phyloP scores from a whole-genome alignment of 257 asterid genomes.

The Solanum virginianum region DNA sequence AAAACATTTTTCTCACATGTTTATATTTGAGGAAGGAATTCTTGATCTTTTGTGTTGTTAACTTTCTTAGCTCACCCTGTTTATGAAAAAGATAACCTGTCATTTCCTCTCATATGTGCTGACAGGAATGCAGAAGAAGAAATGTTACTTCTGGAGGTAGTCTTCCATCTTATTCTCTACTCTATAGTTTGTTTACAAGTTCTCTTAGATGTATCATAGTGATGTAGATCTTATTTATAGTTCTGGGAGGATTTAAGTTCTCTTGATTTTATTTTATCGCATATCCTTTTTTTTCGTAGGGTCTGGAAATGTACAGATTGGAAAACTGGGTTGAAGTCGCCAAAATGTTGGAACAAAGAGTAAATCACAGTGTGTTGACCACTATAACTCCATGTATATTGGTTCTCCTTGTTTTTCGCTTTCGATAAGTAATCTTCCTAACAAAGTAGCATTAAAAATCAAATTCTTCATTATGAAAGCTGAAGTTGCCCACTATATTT shows the following conservation, averaged over 20 bases:
- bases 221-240: background rate
- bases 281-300: slow-evolving; percentile 26
- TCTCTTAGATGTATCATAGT: background rate
- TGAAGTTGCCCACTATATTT: slow-evolving; percentile 9
- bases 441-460: background rate
- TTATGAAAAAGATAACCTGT: slow-evolving; percentile 64
- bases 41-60: background rate
- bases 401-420: slow-evolving; percentile 84
- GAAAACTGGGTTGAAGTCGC: slow-evolving; percentile 94
- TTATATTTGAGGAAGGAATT: background rate
- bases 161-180: background rate
- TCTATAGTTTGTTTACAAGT: background rate
- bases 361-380: slow-evolving; percentile 63
- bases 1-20: background rate
- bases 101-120: slow-evolving; percentile 84
- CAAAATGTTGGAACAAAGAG: slow-evolving; percentile 93
- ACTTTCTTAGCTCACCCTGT: background rate
- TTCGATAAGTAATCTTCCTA: slow-evolving; percentile 46
- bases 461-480: slow-evolving; percentile 2
- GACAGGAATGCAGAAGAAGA: slow-evolving; percentile 98
- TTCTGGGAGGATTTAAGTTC: background rate
- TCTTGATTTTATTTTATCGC: background rate
- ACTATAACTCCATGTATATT: slow-evolving; percentile 54
- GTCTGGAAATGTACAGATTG: slow-evolving; percentile 90
- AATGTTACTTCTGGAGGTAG: slow-evolving; percentile 89